phyloP scores from a whole-genome alignment of 2,329 filamentous ascomycete genomes.

The Macrophomina pseudophaseolina region DNA sequence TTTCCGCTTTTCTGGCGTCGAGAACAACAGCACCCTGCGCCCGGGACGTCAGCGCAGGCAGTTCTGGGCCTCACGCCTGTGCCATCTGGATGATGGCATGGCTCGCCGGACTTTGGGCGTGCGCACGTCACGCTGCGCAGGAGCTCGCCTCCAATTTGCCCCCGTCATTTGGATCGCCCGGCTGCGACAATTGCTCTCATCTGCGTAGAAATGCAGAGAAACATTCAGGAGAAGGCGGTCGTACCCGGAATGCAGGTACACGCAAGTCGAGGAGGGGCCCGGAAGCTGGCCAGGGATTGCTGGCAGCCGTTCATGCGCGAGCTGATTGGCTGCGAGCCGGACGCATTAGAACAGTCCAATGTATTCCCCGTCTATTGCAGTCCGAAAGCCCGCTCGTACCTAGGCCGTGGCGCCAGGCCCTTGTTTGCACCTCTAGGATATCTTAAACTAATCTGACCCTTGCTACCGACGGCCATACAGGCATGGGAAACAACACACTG shows the following conservation, averaged over 20 bases:
- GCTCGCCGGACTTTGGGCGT: neutral
- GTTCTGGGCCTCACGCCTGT: no score
- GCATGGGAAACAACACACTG: no score
- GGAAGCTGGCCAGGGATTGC: constrained; percentile 3
- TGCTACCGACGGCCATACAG: no score
- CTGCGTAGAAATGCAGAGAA: neutral
- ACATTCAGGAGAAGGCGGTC: constrained; percentile 4
- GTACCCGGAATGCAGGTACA: constrained; percentile 14
- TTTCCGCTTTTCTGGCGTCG: constrained; percentile 12
- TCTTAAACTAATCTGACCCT: neutral
- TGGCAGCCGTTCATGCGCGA: neutral
- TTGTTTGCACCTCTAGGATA: neutral
- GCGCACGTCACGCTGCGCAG: constrained; percentile 4
- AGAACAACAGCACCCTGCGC: constrained; percentile 1
- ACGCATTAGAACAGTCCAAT: neutral
- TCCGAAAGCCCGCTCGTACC: neutral
- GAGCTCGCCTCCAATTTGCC: constrained; percentile 11
- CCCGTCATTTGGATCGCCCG: constrained; percentile 15
- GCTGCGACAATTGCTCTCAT: neutral
- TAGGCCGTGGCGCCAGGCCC: neutral
- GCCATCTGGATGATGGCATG: no score
- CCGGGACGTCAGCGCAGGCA: neutral
- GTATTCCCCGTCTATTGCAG: constrained; percentile 4
- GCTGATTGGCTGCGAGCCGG: constrained; percentile 1
- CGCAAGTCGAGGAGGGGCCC: constrained; percentile 11